Evolutionary conservation across 1,284 basidiomycete genomes (phyloP), one percentile per base, ranked within the genome.

Genomic region (Puccinia hordei): DNA sequence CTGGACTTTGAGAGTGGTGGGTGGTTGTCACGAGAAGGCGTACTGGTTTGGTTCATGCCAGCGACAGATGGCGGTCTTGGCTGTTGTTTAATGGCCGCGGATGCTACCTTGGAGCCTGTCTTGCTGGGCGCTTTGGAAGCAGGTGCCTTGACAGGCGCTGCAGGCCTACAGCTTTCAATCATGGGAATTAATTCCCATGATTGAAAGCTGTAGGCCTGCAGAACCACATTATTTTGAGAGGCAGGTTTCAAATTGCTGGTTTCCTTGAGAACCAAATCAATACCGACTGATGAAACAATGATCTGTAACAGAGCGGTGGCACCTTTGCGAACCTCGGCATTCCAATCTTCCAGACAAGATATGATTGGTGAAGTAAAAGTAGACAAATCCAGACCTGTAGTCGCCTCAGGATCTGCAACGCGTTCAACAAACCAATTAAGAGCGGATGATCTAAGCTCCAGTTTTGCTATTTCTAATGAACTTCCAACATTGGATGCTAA

Each of bases 191-290:
- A n/a, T n/a, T n/a, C n/a, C n/a, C n/a, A n/a, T n/a, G n/a, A n/a
- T n/a, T n/a, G n/a, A n/a, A n/a, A n/a, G n/a, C n/a, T n/a, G 44
- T n/a, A n/a, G 81, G 69, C 66, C 87, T 86, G 2, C 88, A 88
- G 95, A 9, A 93, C 86, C 4, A 95, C 94, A 19, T 92, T 92
- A 53, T 90, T 88, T 81, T 91, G 91, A 15, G 95, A 97, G 0
- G 97, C 97, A 22, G 96, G 92, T 86, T 99, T 99, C 81, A 99
- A 88, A 0, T 90, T 90, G 81, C 89, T 91, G 2, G 94, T 92
- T 86, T 95, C 91, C 68, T 93, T 91, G 87, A 97, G 88, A 68
- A 99, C 91, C 83, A 90, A 90, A 83, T 95, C 93, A 85, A 90
- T 94, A 0, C 97, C 95, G 30, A 90, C 90, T 69, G 87, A 90